Evolutionary conservation across 2,329 filamentous ascomycete species (phyloP), one percentile per base, ranked within the genome.

Genomic region (Teratosphaeriaceae sp.): DNA sequence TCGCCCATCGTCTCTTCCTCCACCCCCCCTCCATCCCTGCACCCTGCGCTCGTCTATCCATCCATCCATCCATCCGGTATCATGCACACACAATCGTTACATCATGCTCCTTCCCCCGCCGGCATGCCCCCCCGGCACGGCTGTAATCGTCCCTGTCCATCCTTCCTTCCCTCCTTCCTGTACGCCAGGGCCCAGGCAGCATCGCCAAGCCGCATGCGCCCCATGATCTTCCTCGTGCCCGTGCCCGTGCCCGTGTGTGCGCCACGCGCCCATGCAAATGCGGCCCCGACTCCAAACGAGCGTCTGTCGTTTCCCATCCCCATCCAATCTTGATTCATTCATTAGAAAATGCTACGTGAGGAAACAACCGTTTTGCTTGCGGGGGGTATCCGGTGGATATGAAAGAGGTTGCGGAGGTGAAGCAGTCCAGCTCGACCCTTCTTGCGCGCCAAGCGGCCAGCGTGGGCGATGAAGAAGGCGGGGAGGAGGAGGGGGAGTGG

Each of bases 251-350:
- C n/a, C n/a, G n/a, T n/a, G n/a, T n/a, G n/a, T n/a, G n/a, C n/a
- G n/a, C n/a, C n/a, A n/a, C n/a, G n/a, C 24, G 24, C 24, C 24
- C 13, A 26, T 38, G 9, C 23, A 39, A 39, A 39, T 39, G 37
- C 37, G 18, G 37, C 37, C 29, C 37, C 23, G 37, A 39, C 37
- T 39, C 37, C 37, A 19, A 27, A 27, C 24, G 24, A 27, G 24
- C 24, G 24, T 27, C 13, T 27, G 24, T n/a, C n/a, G n/a, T n/a
- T n/a, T n/a, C n/a, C n/a, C n/a, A n/a, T n/a, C n/a, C n/a, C n/a
- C n/a, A n/a, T n/a, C n/a, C n/a, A 27, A 27, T 27, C 8, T 27
- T 13, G 24, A 27, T 27, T 13, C 8, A 27, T 27, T 27, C 8
- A 27, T 27, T 27, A 27, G 24, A 27, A 27, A 27, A 27, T 27